Evolutionary conservation across 2,329 filamentous ascomycete species (phyloP), one percentile per base, ranked within the genome.

Genomic region (Sporothrix protearum): DNA sequence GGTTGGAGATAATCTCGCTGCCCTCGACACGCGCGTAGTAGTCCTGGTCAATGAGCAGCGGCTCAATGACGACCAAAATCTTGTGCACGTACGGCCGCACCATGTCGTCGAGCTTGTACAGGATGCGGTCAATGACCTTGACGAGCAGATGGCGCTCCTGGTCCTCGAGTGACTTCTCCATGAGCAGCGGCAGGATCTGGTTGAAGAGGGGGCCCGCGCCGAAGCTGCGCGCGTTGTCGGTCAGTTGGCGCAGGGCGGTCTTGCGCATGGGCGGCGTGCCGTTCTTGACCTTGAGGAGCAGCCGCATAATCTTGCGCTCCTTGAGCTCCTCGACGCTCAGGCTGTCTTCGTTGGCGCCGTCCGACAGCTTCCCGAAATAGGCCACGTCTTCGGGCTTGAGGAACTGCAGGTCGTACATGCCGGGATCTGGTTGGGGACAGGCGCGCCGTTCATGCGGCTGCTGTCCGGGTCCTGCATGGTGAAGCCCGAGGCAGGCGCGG

Each of bases 321-420:
- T 99, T 98, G 69, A 99, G 83, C 78, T 99, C 95, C 66, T 99
- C 96, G 10, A 99, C 94, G 25, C 91, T 94, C 82, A 99, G 88
- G 28, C 89, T 87, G 76, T 95, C 96, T 82, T 99, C 96, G 76
- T 98, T 94, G 33, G 91, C 92, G 49, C 93, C 94, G 78, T 99
- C 96, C 28, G 97, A 95, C 53, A 99, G 88, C 84, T 99, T 98
- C 72, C 95, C 94, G 78, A 99, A 99, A 82, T 99, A 99, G 51
- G 93, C 91, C 94, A 98, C 97, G 81, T 99, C 96, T 80, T 99
- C 96, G 1, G 94, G 89, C 83, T 99, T 99, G 87, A 99, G 97
- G 80, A 98, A 99, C 76, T 97, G 94, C 68, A 99, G 83, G 80
- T 99, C 96, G 51, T 94, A 94, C 67, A 99, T 94, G 51, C 96